phyloP scores from a whole-genome alignment of 2,329 filamentous ascomycete species.

The Gnomoniopsis sp. region DNA sequence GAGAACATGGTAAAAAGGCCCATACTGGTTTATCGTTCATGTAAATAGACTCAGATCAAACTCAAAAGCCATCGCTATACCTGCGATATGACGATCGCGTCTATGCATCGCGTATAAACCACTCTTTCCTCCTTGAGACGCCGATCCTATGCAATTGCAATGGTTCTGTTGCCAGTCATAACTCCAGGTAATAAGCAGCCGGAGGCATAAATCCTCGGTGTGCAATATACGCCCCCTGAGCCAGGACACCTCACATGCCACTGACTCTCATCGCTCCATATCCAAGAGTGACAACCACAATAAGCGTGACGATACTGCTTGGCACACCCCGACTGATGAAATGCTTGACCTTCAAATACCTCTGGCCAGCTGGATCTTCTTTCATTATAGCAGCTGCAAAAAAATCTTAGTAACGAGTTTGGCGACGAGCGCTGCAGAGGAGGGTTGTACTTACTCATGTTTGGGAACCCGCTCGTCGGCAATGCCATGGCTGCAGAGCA shows the following conservation, averaged over 20 bases:
- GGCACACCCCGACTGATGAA: conserved; percentile 94
- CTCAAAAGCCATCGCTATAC: not conserved
- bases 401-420: conserved; percentile 3
- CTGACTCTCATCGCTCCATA: conserved; percentile 81
- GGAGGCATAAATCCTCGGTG: not conserved
- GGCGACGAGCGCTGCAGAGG: not conserved
- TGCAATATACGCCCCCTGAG: not conserved
- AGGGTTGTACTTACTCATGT: conserved; percentile 80
- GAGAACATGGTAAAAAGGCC: not conserved
- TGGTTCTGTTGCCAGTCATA: not conserved
- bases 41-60: not conserved
- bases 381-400: conserved; percentile 92
- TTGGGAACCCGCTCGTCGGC: conserved; percentile 94
- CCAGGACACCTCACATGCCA: conserved; percentile 27
- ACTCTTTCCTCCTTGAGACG: not conserved
- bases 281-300: conserved; percentile 81
- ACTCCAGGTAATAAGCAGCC: not conserved
- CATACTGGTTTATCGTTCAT: not conserved
- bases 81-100: not conserved
- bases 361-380: conserved; percentile 88
- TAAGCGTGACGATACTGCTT: conserved; percentile 75
- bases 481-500: conserved; percentile 96
- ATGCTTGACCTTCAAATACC: conserved; percentile 88
- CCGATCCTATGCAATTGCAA: not conserved
- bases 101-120: not conserved